Percentiles rank a stretch among this genome's conserved stretches.
Evolutionary conservation across 192 early-diverging fungal species (phyloP).

Genomic region (Coemansia sp.): DNA sequence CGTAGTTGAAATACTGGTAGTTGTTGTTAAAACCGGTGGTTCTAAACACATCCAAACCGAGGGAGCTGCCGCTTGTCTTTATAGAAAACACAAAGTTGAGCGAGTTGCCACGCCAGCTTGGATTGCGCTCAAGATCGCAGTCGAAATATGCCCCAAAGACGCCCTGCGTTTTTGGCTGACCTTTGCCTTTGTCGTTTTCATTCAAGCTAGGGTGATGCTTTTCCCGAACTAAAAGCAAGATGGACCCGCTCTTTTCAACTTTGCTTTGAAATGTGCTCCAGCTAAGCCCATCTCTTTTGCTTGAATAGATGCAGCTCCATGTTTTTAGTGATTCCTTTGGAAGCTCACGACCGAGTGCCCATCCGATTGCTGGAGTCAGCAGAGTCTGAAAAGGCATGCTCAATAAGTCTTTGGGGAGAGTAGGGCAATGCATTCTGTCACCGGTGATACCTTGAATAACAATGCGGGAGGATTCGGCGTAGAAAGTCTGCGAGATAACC

Average conservation of each 20-base stretch:
- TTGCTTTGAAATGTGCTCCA: constrained; percentile 43
- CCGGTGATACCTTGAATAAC: not conserved
- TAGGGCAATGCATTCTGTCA: not conserved
- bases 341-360: constrained; percentile 26
- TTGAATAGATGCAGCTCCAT: constrained; percentile 42
- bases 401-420: not conserved
- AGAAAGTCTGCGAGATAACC: not conserved
- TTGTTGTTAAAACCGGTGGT: constrained; percentile 59
- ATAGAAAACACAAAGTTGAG: constrained; percentile 59
- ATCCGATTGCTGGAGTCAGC: constrained; percentile 17
- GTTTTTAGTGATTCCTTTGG: constrained; percentile 16
- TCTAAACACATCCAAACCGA: constrained; percentile 10
- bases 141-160: constrained; percentile 73
- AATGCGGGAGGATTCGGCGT: not conserved
- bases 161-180: constrained; percentile 26
- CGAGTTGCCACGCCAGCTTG: constrained; percentile 62
- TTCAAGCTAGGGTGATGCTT: not conserved
- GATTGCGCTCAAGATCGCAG: constrained; percentile 53
- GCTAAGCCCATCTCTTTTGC: constrained; percentile 29
- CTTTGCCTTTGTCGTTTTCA: constrained; percentile 12
- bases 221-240: constrained; percentile 36
- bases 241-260: constrained; percentile 29
- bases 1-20: constrained; percentile 74
- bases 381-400: not conserved
- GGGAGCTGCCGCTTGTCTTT: constrained; percentile 9